Conservation (phyloP, 2,329 filamentous ascomycete species). For the Lasiodiplodia hormozganensis region DNA sequence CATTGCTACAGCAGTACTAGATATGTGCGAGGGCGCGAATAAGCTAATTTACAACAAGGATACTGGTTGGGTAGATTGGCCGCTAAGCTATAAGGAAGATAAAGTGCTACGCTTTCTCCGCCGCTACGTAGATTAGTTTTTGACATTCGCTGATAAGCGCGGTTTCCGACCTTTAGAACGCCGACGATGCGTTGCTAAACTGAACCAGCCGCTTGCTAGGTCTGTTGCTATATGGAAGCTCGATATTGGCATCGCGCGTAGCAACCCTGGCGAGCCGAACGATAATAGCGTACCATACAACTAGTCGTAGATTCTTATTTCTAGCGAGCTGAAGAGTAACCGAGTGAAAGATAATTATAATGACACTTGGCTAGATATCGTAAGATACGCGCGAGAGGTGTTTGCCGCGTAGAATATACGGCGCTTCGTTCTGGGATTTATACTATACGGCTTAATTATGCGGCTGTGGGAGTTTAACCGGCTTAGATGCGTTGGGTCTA, state of each 20-base stretch:
- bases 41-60: constrained; percentile 29
- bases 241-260: constrained; percentile 36
- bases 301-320: constrained; percentile 54
- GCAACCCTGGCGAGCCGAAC: background rate
- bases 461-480: constrained; percentile 57
- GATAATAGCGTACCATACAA: constrained; percentile 32
- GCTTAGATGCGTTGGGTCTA: constrained; percentile 54
- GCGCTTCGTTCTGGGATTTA: constrained; percentile 57
- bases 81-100: constrained; percentile 35
- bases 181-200: constrained; percentile 3
- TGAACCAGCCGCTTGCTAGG: background rate
- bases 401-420: constrained; percentile 38
- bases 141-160: constrained; percentile 3
- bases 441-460: constrained; percentile 55
- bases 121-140: constrained; percentile 13
- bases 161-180: constrained; percentile 19
- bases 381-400: constrained; percentile 54
- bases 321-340: constrained; percentile 57
- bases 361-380: constrained; percentile 45
- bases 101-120: constrained; percentile 35
- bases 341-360: constrained; percentile 47
- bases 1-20: constrained; percentile 30
- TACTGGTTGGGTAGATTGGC: constrained; percentile 41
- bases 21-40: constrained; percentile 35
- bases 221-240: constrained; percentile 33